A percentile compares a stretch with the other conserved stretches of the same genome.
Evolutionary conservation across 352 stramenopile species (phyloP).

Genomic region (Globisporangium yorkense): DNA sequence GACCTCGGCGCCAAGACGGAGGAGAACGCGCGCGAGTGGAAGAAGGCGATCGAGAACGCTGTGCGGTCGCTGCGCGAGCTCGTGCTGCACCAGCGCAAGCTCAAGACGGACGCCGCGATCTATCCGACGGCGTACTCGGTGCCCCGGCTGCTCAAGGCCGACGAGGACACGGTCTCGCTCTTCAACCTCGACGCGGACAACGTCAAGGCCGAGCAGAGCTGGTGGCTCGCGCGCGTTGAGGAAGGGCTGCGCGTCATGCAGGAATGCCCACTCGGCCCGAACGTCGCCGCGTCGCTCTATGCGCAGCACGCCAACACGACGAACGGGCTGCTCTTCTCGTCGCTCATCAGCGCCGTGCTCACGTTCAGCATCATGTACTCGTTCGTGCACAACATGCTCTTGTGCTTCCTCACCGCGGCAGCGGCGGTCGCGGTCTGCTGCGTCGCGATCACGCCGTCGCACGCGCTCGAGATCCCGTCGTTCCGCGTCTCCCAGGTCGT

Average conservation of each 20-base stretch:
- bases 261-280: conserved; percentile 76
- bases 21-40: conserved; percentile 76
- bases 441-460: conserved; percentile 59
- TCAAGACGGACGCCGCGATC: conserved; percentile 71
- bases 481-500: conserved; percentile 83
- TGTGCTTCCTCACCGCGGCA: conserved; percentile 67
- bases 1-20: conserved; percentile 85
- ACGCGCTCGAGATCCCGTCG: conserved; percentile 75
- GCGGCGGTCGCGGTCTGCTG: conserved; percentile 62
- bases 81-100: conserved; percentile 63
- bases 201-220: conserved; percentile 74
- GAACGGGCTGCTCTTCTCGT: conserved; percentile 70
- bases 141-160: conserved; percentile 59
- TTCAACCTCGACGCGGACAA: conserved; percentile 87
- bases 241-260: conserved; percentile 83
- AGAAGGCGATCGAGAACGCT: conserved; percentile 70
- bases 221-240: conserved; percentile 81
- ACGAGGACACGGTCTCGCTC: conserved; percentile 80
- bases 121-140: conserved; percentile 64
- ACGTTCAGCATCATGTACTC: conserved; percentile 87
- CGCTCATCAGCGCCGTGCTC: conserved; percentile 52
- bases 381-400: conserved; percentile 75
- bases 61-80: conserved; percentile 72
- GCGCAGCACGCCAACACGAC: conserved; percentile 74
- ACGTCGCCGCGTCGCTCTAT: conserved; percentile 70